Conservation (phyloP, 805 yeast species). For the Blastobotrys peoriensis region DNA sequence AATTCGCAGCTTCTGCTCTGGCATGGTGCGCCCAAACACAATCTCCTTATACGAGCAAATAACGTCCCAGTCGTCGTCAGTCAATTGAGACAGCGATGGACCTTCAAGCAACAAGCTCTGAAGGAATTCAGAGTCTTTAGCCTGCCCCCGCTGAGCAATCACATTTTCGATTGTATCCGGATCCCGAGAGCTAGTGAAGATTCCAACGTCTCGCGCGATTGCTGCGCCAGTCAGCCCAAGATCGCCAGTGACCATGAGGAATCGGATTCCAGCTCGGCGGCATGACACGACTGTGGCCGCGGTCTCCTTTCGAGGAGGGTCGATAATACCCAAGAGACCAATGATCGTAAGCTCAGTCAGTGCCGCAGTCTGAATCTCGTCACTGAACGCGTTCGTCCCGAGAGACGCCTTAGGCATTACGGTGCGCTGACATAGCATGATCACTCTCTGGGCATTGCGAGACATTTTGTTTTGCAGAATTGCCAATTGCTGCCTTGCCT, state of each 20-base stretch:
- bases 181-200: constrained; percentile 9
- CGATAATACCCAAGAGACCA: constrained; percentile 90
- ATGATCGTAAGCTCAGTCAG: constrained; percentile 54
- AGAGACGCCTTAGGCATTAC: constrained; percentile 4
- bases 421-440: constrained; percentile 9
- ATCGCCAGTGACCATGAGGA: constrained; percentile 89
- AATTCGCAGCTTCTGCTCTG: constrained; percentile 47
- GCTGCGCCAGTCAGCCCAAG: constrained; percentile 46
- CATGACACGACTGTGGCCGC: constrained; percentile 63
- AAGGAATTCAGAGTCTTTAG: constrained; percentile 1
- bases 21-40: constrained; percentile 37
- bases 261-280: constrained; percentile 86
- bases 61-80: constrained; percentile 40
- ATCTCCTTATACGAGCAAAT: constrained; percentile 35
- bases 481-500: neutral
- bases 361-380: constrained; percentile 6
- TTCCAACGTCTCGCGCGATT: constrained; percentile 54
- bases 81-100: constrained; percentile 6
- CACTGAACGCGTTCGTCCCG: constrained; percentile 7
- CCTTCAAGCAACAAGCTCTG: constrained; percentile 14
- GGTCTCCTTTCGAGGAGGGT: constrained; percentile 90
- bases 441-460: constrained; percentile 15
- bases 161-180: constrained; percentile 14
- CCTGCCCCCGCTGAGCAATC: too few species aligned
- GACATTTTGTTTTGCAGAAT: constrained; percentile 14